Percentiles rank a stretch among this genome's conserved stretches.
Conservation (phyloP, 2,329 filamentous ascomycete genomes). For the Ilyonectria sp. region DNA sequence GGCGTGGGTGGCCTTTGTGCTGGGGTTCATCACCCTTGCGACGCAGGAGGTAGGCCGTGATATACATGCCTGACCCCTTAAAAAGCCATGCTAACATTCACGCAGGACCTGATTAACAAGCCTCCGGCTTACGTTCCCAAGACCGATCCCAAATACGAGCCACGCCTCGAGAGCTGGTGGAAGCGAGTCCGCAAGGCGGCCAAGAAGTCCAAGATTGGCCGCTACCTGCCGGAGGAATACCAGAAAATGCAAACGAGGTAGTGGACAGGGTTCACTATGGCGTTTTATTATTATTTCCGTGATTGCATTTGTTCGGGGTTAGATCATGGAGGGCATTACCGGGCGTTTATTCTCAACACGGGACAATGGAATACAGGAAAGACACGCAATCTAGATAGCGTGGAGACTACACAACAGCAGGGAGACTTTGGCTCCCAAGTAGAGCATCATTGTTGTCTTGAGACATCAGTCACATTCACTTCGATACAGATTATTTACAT, state of each 20-base stretch:
- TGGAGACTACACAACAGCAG: constrained; percentile 17
- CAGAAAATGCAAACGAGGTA: constrained; percentile 52
- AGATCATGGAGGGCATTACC: constrained; percentile 18
- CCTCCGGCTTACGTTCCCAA: constrained; percentile 48
- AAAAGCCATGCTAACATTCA: constrained; percentile 17
- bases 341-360: constrained; percentile 26
- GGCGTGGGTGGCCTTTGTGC: constrained; percentile 57
- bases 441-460: not conserved
- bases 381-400: constrained; percentile 5
- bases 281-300: constrained; percentile 13
- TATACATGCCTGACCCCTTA: not conserved
- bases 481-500: constrained; percentile 32
- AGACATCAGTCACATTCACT: constrained; percentile 25
- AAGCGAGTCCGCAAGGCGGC: constrained; percentile 52
- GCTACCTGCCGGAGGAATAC: constrained; percentile 54
- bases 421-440: constrained; percentile 3
- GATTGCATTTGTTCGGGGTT: constrained; percentile 11
- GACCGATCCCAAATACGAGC: constrained; percentile 49
- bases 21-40: constrained; percentile 56
- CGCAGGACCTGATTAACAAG: constrained; percentile 52
- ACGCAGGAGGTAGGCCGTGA: constrained; percentile 51
- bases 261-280: constrained; percentile 14
- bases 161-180: constrained; percentile 54
- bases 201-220: constrained; percentile 53
- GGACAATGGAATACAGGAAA: constrained; percentile 16